Percentiles rank a stretch among this genome's conserved stretches.
Conservation (phyloP, 352 stramenopile genomes). For the Aphanomyces astaci region DNA sequence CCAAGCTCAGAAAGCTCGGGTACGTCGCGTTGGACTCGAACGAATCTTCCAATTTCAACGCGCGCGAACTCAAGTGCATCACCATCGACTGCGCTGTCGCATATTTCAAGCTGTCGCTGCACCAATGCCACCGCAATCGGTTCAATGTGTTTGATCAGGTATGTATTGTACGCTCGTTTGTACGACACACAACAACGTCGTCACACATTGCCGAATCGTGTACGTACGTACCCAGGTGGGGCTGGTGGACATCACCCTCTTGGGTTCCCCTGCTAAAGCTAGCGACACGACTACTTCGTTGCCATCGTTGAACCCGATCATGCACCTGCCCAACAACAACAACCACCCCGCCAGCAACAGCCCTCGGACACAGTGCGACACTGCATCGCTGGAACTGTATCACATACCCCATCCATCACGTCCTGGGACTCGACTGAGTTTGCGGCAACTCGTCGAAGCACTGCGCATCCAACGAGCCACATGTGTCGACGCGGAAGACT, state of each 20-base stretch:
- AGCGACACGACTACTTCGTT: too few species aligned
- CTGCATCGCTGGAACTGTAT: neutral
- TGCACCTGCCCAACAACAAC: neutral
- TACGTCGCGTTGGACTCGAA: constrained; percentile 36
- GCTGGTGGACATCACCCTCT: neutral
- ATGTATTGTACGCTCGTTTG: too few species aligned
- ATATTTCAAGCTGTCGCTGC: constrained; percentile 38
- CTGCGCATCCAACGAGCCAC: neutral
- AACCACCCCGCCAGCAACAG: neutral
- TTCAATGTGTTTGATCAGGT: constrained; percentile 53
- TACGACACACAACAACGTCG: too few species aligned
- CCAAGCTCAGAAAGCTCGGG: constrained; percentile 35
- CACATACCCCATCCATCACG: neutral
- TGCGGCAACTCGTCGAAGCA: neutral
- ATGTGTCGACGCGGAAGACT: neutral
- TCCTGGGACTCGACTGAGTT: neutral
- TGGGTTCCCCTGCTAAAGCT: neutral
- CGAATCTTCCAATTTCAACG: constrained; percentile 23
- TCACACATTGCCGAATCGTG: too few species aligned
- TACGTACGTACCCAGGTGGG: too few species aligned
- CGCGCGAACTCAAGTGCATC: constrained; percentile 50
- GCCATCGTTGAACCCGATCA: neutral
- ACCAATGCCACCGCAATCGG: constrained; percentile 35
- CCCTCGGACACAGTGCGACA: neutral
- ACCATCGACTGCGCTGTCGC: constrained; percentile 28